phyloP scores from a whole-genome alignment of 345 rosid species.

The Citrus glauca region DNA sequence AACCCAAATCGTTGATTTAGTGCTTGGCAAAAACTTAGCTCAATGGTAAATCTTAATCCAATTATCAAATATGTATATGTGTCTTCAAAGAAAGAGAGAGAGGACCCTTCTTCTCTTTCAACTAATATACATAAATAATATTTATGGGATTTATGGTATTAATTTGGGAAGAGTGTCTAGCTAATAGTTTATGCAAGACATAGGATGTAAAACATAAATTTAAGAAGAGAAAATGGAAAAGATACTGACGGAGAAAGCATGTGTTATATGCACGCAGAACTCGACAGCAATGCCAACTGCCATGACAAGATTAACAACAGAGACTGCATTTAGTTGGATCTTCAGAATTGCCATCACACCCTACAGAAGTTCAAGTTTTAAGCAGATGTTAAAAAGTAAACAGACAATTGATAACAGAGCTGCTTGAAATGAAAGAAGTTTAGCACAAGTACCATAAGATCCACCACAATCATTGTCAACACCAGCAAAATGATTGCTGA shows the following conservation, averaged over 20 bases:
- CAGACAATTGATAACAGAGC: background rate
- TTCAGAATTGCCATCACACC: conserved; percentile 88
- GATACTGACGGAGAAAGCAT: conserved; percentile 80
- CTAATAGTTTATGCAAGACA: background rate
- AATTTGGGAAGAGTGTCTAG: background rate
- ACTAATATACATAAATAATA: background rate
- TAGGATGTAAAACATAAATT: background rate
- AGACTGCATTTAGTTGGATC: conserved; percentile 92
- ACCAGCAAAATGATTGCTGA: conserved; percentile 89
- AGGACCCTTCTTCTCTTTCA: background rate
- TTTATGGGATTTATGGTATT: too few relatives aligned
- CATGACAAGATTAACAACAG: conserved; percentile 95
- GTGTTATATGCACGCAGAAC: conserved; percentile 94
- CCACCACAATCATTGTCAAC: conserved; percentile 78
- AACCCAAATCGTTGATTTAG: too few relatives aligned
- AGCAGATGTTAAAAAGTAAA: background rate
- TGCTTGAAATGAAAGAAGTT: background rate
- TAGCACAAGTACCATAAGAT: conserved; percentile 62
- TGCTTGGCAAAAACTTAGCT: too few relatives aligned
- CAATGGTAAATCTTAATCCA: too few relatives aligned
- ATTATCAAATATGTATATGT: background rate
- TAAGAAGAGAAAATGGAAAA: background rate
- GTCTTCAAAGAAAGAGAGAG: background rate
- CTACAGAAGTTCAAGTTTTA: conserved; percentile 45
- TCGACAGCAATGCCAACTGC: conserved; percentile 94